Evolutionary conservation across 257 asterid species (phyloP).

Genomic region (Gentiana macrophylla): DNA sequence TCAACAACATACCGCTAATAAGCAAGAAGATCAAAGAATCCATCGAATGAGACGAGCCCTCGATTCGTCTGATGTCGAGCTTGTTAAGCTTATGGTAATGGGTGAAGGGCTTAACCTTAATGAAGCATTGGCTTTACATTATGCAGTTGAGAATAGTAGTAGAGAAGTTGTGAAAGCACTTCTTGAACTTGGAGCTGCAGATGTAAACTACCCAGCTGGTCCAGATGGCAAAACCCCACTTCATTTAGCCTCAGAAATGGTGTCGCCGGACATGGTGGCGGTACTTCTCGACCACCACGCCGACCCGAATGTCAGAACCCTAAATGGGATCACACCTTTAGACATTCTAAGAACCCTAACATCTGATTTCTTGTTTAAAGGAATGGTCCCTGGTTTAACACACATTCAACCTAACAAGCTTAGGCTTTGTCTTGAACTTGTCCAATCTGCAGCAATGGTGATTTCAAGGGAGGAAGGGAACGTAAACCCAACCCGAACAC

Average conservation of each 20-base stretch:
- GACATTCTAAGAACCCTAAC: conserved; percentile 90
- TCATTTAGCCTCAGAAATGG: conserved; percentile 90
- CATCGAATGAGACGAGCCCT: conserved; percentile 89
- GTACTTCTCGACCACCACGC: conserved; percentile 95
- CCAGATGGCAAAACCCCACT: conserved; percentile 83
- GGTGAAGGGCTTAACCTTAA: conserved; percentile 94
- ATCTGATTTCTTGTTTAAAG: conserved; percentile 79
- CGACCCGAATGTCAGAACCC: conserved; percentile 72
- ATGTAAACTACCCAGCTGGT: conserved; percentile 85
- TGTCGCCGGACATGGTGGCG: conserved; percentile 96
- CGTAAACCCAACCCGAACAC: conserved; percentile 23
- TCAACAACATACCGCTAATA: conserved; percentile 37
- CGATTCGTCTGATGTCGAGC: conserved; percentile 88
- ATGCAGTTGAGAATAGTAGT: conserved; percentile 78
- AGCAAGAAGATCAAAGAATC: conserved; percentile 79
- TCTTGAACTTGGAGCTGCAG: conserved; percentile 93
- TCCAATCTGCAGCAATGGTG: conserved; percentile 91
- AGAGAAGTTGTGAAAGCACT: conserved; percentile 85
- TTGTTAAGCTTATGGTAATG: conserved; percentile 97
- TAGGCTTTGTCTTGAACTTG: conserved; percentile 80
- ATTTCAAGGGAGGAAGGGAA: conserved; percentile 84
- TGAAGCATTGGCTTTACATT: conserved; percentile 75
- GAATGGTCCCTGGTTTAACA: conserved; percentile 67
- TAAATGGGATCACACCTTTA: conserved; percentile 72
- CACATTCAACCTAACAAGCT: conserved; percentile 81